Base-by-base conservation (phyloP, 2,329 filamentous ascomycete genomes). In the Botrytis hyacinthi region DNA sequence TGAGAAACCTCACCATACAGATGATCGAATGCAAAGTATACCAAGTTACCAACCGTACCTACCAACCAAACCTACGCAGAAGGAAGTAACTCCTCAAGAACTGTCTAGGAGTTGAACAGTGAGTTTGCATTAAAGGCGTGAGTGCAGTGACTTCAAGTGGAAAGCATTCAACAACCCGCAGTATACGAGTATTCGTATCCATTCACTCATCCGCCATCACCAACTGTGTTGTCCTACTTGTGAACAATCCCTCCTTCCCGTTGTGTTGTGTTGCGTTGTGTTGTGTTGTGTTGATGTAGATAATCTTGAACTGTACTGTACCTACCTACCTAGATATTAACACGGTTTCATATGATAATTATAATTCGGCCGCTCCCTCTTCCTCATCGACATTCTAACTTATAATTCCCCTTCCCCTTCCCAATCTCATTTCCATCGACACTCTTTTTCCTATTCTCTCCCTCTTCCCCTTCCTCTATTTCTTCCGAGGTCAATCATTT, bases 321-420 rank as follows among this genome's bases (percentile, higher is more conserved):
- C 37, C 37, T 40, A 40, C 37, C 37, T 40, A n/a, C 51, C 51
- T 29, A 44, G 60, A 66, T 72, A 68, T 67, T 72, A 72, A 72
- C 71, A 72, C 71, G 71, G 40, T 68, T 72, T 72, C 71, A 72
- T 60, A 51, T 60, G 48, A 69, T 32, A 46, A 42, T 51, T 22
- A 26, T 51, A 18, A 69, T 54, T 18, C 29, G 26, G 40, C 35
- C 26, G 12, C 42, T 69, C 51, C 22, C 35, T 16, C 65, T 12
- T 60, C 59, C 42, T 60, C 67, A 22, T 57, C 40, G 46, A 22
- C 22, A n/a, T 32, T 37, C 22, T 14, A 35, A 40, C 35, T 61
- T 61, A 35, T 37, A 26, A 26, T 61, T 37, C 26, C 10, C 12
- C 22, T 62, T 40, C 26, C 10, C 32, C 20, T 61, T 37, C 35